Base-by-base conservation (phyloP, 176 grass and related monocot species). In the Cymbopogon citratus region DNA sequence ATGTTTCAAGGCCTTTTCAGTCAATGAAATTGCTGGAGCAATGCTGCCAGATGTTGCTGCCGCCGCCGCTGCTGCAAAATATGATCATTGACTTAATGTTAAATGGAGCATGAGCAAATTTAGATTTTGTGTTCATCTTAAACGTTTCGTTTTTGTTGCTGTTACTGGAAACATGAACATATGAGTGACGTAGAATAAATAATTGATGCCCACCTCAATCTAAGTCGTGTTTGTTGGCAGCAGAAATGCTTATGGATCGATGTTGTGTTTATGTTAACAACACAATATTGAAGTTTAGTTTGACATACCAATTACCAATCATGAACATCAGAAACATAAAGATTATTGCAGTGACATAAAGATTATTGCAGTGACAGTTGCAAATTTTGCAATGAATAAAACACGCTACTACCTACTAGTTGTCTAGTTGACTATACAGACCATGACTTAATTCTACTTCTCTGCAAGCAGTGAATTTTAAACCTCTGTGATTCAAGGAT, bases 1-100 rank as follows among this genome's bases (percentile, higher is more conserved):
- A 95, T 99, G 92, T 54, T 88, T 95, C 69, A 90, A 34, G 2
- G 96, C 96, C 51, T 99, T 95, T 14, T 99, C 96, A 33, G 74
- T 88, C 75, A 99, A 82, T 1, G 91, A 95, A 87, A 99, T 95
- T 51, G 96, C 96, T 6, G 91, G 89, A 11, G 91, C 87, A 85
- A 95, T 71, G 52, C 90, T 95, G 41, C 89, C 85, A 70, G 92
- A 67, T 28, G 73, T 60, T 69, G 90, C 77, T 57, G 85, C 80
- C 33, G 84, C 78, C 14, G 56, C 85, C 2, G 76, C 80, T 26
- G 38, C 79, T 84, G 64, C 34, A 80, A 84, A 82, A 77, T n/a
- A 34, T 49, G n/a, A 85, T 12, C 60, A 39, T 73, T 83, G 13
- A 57, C 35, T 9, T 36, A 46, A 29, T 14, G 1, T 26, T 61